Evolutionary conservation across 108 stramenopile species (phyloP).

Genomic region (Cyclotella choctawhatcheeana): DNA sequence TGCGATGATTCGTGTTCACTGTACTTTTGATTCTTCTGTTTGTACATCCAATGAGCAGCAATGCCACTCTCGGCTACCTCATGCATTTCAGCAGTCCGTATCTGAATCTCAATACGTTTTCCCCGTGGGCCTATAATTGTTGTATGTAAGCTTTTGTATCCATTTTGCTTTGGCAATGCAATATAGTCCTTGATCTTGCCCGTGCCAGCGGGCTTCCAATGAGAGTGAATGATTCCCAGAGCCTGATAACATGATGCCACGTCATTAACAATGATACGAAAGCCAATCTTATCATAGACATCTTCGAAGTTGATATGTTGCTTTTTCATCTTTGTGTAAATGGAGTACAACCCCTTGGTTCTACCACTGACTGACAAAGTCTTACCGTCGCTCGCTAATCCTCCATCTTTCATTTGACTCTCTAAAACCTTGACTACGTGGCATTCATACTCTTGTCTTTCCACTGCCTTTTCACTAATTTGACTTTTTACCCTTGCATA

Average conservation of each 20-base stretch:
- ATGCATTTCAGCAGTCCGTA: constrained; percentile 60
- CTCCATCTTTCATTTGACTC: constrained; percentile 31
- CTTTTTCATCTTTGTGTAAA: constrained; percentile 35
- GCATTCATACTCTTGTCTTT: constrained; percentile 22
- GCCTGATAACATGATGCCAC: constrained; percentile 38
- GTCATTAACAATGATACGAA: constrained; percentile 43
- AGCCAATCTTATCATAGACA: constrained; percentile 28
- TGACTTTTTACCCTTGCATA: constrained; percentile 10
- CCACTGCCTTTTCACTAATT: constrained; percentile 20
- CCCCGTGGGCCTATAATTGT: constrained; percentile 36
- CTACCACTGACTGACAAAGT: constrained; percentile 21
- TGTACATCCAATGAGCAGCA: constrained; percentile 60
- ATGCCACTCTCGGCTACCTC: constrained; percentile 55
- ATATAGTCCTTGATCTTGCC: constrained; percentile 70
- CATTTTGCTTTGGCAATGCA: constrained; percentile 61
- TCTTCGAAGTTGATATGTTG: constrained; percentile 29
- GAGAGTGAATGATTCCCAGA: constrained; percentile 13
- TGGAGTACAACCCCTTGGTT: constrained; percentile 35
- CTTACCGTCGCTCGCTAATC: constrained; percentile 3
- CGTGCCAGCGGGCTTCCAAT: constrained; percentile 22
- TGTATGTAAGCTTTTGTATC: constrained; percentile 67
- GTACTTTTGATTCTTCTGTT: constrained; percentile 14
- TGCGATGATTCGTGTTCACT: constrained; percentile 15
- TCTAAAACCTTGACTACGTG: constrained; percentile 41
- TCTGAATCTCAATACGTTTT: constrained; percentile 50